Evolutionary conservation across 768 basidiomycete genomes (phyloP), one percentile per base, ranked within the genome.

Genomic region (Rubroboletus pulcherrimus): DNA sequence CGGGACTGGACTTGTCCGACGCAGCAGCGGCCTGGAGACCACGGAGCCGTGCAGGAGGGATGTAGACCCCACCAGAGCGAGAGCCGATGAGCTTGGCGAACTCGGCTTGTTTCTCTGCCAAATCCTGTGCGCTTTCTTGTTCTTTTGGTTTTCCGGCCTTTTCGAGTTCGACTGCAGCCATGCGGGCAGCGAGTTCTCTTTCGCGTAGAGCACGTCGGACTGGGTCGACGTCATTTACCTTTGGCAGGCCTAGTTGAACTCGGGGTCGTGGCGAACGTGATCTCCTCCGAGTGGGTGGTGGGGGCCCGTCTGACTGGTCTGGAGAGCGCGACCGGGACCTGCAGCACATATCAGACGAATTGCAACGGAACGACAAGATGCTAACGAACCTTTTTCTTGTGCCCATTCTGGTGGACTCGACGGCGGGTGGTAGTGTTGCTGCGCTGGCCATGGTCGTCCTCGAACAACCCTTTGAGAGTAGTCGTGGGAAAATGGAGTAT

Each of bases 1-100:
- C 95, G 19, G 86, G 65, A 56, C 89, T 89, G 45, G 78, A 77
- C 75, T 95, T 95, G 77, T 97, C 92, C 58, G 79, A 74, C 7
- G 83, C 73, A 8, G 93, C 92, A 9, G 93, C 93, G 15, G 67
- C 87, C 64, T 95, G 93, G 72, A 99, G 80, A 0, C 93, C 94
- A 44, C 94, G 82, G 38, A 98, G 77, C 26, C 95, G 84, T 37
- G 93, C 95, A 14, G 97, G 97, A 1, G 97, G 97, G 70, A 99
- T 86, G 71, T 99, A 99, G 12, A 97, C 93, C 30, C 97, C 97
- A 12, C 96, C 97, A 19, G 90, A 90, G 30, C 88, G 84, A 17
- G 91, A 85, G 37, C 80, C 82, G 2, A 89, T 69, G 56, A 96
- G 78, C 73, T 96, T 96, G 5, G 90, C 85, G 66, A 96, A 95